These are phyloP conservation scores for Aegilops sharonensis DNA, from an alignment of 176 grass and related monocot genomes.

Conservation along the genomic window DNA sequence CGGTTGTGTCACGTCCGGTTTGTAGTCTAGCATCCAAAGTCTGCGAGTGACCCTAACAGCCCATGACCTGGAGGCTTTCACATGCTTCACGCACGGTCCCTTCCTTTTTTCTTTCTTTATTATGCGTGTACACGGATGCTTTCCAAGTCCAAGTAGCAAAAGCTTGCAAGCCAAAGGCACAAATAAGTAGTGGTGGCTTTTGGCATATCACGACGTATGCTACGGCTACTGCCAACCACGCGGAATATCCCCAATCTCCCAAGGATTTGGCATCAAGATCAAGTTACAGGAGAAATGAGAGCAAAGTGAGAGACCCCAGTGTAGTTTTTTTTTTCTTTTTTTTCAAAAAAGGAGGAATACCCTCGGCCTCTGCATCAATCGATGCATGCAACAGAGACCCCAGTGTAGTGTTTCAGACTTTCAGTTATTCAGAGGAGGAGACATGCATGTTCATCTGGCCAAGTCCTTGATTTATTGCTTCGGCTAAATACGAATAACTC, in stretches of 20 bases:
- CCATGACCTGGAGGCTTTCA: conserved; percentile 37
- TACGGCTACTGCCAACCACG: neutral
- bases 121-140: neutral
- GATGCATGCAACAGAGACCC: no score
- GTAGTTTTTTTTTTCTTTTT: no score
- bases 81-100: conserved; percentile 43
- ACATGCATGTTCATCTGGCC: neutral
- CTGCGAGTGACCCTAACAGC: conserved; percentile 8
- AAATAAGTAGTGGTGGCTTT: neutral
- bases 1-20: conserved; percentile 28
- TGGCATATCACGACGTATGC: conserved; percentile 8
- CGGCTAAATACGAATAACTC: neutral
- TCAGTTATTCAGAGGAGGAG: neutral
- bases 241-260: conserved; percentile 28
- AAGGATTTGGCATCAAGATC: neutral
- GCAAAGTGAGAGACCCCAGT: neutral
- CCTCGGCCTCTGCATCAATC: no score
- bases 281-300: conserved; percentile 20
- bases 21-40: conserved; percentile 39
- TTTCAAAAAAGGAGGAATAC: no score
- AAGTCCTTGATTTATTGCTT: conserved; percentile 19
- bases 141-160: conserved; percentile 28
- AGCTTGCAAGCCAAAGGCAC: conserved; percentile 29
- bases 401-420: no score
- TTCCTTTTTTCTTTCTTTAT: neutral